These are phyloP conservation scores for Daldinia loculata DNA, from an alignment of 495 filamentous ascomycete genomes.

Conservation along the genomic window DNA sequence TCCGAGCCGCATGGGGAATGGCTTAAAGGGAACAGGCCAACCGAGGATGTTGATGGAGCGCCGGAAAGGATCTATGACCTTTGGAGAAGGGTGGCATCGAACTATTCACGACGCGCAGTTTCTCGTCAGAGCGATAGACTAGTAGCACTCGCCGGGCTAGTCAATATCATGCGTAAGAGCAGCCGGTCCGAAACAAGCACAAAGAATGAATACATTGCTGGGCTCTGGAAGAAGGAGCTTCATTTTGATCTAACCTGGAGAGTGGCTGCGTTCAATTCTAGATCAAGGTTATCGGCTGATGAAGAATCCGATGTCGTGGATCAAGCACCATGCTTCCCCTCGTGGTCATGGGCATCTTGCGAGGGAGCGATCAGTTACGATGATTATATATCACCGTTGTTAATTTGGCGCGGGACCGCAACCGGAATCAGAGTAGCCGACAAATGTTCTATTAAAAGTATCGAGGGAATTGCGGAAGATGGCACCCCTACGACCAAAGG, in stretches of 20 bases:
- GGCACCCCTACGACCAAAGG: neutral
- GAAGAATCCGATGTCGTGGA: neutral
- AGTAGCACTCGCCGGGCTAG: neutral
- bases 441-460: neutral
- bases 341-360: neutral
- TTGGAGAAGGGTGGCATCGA: neutral
- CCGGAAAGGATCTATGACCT: neutral
- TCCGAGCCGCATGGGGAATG: neutral
- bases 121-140: neutral
- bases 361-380: neutral
- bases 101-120: neutral
- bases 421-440: neutral
- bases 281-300: neutral
- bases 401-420: neutral
- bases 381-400: neutral
- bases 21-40: neutral
- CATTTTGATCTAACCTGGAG: neutral
- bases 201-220: neutral
- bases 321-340: neutral
- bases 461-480: neutral
- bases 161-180: neutral
- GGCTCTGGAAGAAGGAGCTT: neutral
- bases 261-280: neutral
- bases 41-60: neutral
- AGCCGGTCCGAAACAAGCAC: neutral